A percentile compares a stretch with the other conserved stretches of the same genome.
phyloP scores from a whole-genome alignment of 257 asterid genomes.

The Paulownia fortunei region DNA sequence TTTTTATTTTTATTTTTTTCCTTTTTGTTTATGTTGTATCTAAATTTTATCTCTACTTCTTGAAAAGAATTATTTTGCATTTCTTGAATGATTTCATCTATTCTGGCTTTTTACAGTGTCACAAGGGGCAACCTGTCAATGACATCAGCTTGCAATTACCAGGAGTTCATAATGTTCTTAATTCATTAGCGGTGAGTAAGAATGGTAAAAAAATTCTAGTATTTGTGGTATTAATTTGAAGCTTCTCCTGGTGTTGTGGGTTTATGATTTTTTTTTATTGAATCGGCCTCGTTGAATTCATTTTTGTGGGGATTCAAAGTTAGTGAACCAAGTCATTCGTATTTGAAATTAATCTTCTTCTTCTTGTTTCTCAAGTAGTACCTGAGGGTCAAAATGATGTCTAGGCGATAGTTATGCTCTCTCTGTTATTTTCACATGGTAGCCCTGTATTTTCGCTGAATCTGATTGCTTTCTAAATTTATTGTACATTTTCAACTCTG shows the following conservation, averaged over 20 bases:
- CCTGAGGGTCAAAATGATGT: background rate
- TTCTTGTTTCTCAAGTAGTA: background rate
- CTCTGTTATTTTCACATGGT: background rate
- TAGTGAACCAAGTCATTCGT: background rate
- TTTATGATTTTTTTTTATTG: background rate
- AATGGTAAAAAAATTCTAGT: slow-evolving; percentile 5
- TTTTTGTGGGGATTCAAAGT: background rate
- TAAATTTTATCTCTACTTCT: background rate
- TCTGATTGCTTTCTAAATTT: background rate
- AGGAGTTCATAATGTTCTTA: slow-evolving; percentile 50
- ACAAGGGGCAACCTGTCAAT: slow-evolving; percentile 37
- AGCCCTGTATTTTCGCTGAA: background rate
- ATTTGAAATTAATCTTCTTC: background rate
- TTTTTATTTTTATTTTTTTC: too few relatives aligned
- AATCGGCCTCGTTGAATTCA: background rate
- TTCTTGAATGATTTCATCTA: background rate
- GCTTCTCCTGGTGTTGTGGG: background rate
- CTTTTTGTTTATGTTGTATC: background rate
- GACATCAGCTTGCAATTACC: slow-evolving; percentile 48
- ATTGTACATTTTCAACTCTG: background rate
- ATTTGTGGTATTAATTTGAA: background rate
- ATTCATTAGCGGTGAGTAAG: slow-evolving; percentile 51
- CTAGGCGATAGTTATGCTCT: background rate
- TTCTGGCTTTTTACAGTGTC: slow-evolving; percentile 31
- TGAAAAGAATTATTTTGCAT: background rate